Evolutionary conservation across 345 rosid species (phyloP).

Genomic region (Brassica nigra): DNA sequence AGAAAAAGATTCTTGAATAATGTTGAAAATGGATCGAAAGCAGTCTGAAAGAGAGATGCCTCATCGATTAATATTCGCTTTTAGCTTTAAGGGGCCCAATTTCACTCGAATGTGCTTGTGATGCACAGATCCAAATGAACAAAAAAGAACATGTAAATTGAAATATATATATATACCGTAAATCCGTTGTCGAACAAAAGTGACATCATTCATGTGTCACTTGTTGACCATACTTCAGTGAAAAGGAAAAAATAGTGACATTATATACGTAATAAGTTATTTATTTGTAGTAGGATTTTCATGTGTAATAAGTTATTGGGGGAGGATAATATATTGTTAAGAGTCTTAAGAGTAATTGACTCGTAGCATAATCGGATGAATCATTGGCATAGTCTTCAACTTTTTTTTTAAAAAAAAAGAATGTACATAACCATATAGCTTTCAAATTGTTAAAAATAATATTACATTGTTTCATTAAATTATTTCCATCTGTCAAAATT

Average conservation of each 20-base stretch:
- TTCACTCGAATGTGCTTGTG: conserved; percentile 34
- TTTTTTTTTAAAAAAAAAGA: too few species aligned
- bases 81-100: conserved; percentile 56
- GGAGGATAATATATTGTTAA: not conserved
- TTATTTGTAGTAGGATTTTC: not conserved
- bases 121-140: conserved; percentile 43
- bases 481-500: not conserved
- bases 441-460: not conserved
- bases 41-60: conserved; percentile 55
- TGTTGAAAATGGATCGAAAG: conserved; percentile 50
- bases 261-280: not conserved
- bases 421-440: not conserved
- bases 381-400: not conserved
- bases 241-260: not conserved
- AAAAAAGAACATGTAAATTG: conserved; percentile 14
- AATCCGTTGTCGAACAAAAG: conserved; percentile 23
- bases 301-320: not conserved
- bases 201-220: conserved; percentile 44
- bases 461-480: not conserved
- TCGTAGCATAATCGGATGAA: not conserved
- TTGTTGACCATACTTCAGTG: conserved; percentile 7
- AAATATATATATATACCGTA: not conserved
- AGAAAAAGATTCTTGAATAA: conserved; percentile 82
- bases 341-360: not conserved
- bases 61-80: conserved; percentile 62